phyloP scores from a whole-genome alignment of 1,284 basidiomycete species.

The Melampsora abietis-canadensis region DNA sequence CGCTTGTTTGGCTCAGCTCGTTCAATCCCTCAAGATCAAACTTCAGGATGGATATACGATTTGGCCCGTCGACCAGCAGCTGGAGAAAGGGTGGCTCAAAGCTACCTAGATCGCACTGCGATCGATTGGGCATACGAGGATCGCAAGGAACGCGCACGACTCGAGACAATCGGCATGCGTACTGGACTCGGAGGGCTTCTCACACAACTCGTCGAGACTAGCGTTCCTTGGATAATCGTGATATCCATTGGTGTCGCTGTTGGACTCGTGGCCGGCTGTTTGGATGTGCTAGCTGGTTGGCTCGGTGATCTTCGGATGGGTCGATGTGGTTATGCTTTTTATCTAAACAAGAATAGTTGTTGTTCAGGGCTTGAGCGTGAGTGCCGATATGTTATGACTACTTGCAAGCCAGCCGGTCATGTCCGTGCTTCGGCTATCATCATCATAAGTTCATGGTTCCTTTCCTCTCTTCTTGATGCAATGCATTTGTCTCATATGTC shows the following conservation, averaged over 20 bases:
- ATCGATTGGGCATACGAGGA: conserved; percentile 43
- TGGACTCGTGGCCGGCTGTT: conserved; percentile 67
- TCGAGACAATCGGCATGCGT: background rate
- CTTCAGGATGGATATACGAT: background rate
- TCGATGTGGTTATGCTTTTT: conserved; percentile 66
- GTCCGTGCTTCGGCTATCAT: background rate
- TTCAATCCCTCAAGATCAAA: background rate
- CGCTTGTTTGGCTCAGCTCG: background rate
- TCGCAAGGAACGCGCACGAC: conserved; percentile 31
- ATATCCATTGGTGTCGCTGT: conserved; percentile 66
- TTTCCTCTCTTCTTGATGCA: conserved; percentile 3
- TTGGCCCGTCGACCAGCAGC: conserved; percentile 1
- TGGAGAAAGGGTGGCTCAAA: conserved; percentile 23
- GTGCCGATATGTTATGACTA: conserved; percentile 49
- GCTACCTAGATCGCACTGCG: conserved; percentile 28
- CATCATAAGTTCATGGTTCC: background rate
- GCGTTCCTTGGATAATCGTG: conserved; percentile 66
- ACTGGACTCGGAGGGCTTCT: conserved; percentile 49
- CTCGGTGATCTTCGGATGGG: conserved; percentile 68
- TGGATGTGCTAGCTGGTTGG: conserved; percentile 73
- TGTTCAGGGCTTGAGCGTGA: conserved; percentile 70
- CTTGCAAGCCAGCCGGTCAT: background rate
- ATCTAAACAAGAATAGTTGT: conserved; percentile 69
- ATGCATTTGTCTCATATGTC: too few species aligned
- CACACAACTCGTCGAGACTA: conserved; percentile 61